Percentiles rank a stretch among this genome's conserved stretches.
These are phyloP conservation scores for Paraurostyla sp. DNA, from an alignment of 73 alveolate genomes.

Conservation along the genomic window DNA sequence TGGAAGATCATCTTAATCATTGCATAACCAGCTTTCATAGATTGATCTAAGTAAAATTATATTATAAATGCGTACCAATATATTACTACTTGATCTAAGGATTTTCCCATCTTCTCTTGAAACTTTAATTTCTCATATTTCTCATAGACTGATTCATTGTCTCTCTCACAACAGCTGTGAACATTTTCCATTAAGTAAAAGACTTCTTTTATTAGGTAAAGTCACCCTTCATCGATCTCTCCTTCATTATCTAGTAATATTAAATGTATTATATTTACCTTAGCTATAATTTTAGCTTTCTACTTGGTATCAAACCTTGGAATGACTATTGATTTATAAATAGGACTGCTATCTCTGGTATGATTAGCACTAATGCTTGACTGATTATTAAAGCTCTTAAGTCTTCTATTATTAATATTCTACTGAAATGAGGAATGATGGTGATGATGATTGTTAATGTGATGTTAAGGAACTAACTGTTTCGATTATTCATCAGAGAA, in stretches of 20 bases:
- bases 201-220: no score
- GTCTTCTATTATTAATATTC: background rate
- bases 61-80: background rate
- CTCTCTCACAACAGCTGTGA: background rate
- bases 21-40: slow-evolving; percentile 5
- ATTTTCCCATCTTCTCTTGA: slow-evolving; percentile 55
- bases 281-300: background rate
- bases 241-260: background rate
- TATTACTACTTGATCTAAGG: background rate
- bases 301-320: background rate
- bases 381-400: background rate
- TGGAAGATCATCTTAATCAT: background rate
- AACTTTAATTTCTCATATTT: slow-evolving; percentile 32
- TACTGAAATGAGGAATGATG: background rate
- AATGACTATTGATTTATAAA: slow-evolving; percentile 21
- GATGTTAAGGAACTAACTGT: background rate
- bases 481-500: background rate
- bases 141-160: background rate
- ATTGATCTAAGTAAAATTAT: background rate
- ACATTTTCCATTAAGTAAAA: slow-evolving; percentile 19
- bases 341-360: no score
- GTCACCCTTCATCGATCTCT: background rate
- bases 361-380: background rate
- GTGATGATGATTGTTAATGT: no score
- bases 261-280: background rate